Conservation (phyloP, 768 basidiomycete species). For the Pisolithus tinctorius region DNA sequence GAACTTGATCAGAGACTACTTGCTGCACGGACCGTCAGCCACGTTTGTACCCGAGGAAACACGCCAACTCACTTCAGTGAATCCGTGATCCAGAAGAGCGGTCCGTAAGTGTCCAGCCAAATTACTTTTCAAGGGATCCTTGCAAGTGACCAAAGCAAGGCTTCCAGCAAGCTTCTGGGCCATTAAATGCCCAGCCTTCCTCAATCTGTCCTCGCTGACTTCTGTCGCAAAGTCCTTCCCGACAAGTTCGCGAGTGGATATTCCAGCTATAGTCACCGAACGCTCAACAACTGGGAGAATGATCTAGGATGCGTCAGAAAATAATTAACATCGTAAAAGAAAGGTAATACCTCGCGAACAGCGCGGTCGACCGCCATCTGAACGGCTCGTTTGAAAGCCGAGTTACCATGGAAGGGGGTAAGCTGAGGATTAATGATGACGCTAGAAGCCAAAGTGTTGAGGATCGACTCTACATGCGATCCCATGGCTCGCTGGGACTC, state of each 20-base stretch:
- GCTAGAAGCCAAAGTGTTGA: conserved; percentile 60
- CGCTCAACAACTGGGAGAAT: conserved; percentile 96
- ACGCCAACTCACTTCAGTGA: conserved; percentile 58
- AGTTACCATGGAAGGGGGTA: conserved; percentile 67
- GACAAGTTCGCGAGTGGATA: conserved; percentile 92
- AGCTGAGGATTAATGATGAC: conserved; percentile 77
- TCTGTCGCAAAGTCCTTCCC: conserved; percentile 96
- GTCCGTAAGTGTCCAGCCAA: conserved; percentile 84
- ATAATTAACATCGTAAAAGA: not conserved
- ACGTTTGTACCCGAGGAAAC: not conserved
- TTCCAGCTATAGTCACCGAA: conserved; percentile 96
- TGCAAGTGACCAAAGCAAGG: conserved; percentile 95
- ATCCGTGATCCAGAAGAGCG: conserved; percentile 79
- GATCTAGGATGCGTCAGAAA: conserved; percentile 43
- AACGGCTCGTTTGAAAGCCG: conserved; percentile 83
- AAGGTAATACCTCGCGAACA: conserved; percentile 70
- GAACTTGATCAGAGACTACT: conserved; percentile 75
- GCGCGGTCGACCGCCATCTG: conserved; percentile 89
- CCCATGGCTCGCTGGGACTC: conserved; percentile 65
- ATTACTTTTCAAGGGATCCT: conserved; percentile 91
- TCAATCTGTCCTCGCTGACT: conserved; percentile 81
- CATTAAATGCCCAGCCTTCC: conserved; percentile 91
- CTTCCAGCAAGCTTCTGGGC: conserved; percentile 95
- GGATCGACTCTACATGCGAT: conserved; percentile 75
- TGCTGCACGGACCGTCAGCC: conserved; percentile 32